Base-by-base conservation (phyloP, 1,139 yeast species). In the Eremothecium coryli region DNA sequence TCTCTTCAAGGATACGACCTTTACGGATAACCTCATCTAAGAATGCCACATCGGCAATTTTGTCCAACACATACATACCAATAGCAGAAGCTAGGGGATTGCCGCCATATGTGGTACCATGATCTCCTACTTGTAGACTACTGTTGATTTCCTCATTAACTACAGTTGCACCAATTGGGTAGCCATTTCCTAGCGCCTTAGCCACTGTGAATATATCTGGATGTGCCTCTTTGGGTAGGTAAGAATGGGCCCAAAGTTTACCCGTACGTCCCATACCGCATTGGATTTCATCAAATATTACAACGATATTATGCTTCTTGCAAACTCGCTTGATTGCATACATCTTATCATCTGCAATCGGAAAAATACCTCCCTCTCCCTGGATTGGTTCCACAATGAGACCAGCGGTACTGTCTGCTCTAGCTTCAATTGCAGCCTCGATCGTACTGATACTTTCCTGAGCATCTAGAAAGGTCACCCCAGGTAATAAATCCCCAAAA, bases 61-160 rank as follows among this genome's bases (percentile, higher is more conserved):
- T 71, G 33, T 70, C 76, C 22, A 90, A 63, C 13, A 88, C 93
- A 50, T 77, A 78, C 32, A 71, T 66, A 5, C 90, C 95, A 36
- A 90, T 72, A 42, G 88, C 74, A 27, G 93, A 69, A 2, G 88
- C 98, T 42, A 90, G 66, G 32, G 98, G 97, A 58, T 90, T 90
- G 35, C 98, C 98, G 43, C 98, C 98, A 55, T 82, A 90, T 0
- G 98, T 90, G 4, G 97, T 88, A 34, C 98, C 98, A 56, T 90
- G 98, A 55, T 90, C 98, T 37, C 98, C 98, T 13, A 84, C 90
- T 40, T 74, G 68, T 47, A 90, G 65, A 2, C 68, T 74, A 10
- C 65, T 59, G 54, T 85, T 93, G 21, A 90, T 82, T 39, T 73
- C 69, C 45, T 84, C 93, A 34, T 82, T 74, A 36, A 90, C 76